Evolutionary conservation across 1,284 basidiomycete species (phyloP).

Genomic region (Pseudozyma tsukubaensis): DNA sequence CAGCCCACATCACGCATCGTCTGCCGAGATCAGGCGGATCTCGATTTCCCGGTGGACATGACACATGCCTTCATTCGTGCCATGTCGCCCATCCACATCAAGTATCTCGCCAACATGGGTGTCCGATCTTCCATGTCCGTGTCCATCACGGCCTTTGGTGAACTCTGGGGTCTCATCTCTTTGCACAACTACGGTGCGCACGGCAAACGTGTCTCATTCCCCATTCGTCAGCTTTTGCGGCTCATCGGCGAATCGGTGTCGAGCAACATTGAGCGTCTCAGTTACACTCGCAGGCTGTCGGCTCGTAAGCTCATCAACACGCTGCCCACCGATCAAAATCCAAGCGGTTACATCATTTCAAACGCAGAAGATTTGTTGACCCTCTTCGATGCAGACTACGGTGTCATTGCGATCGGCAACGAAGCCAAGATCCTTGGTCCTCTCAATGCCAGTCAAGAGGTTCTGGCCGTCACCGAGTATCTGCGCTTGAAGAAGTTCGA

Average conservation of each 20-base stretch:
- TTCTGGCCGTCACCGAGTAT: constrained; percentile 85
- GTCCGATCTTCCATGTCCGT: constrained; percentile 67
- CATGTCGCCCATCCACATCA: constrained; percentile 89
- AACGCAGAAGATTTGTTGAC: constrained; percentile 85
- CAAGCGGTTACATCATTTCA: constrained; percentile 85
- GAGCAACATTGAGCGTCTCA: constrained; percentile 83
- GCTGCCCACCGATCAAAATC: constrained; percentile 78
- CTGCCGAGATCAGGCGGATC: constrained; percentile 76
- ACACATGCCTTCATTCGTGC: constrained; percentile 86
- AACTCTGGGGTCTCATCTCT: constrained; percentile 85
- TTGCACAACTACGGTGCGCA: constrained; percentile 83
- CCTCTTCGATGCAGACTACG: constrained; percentile 86
- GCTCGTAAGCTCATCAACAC: constrained; percentile 86
- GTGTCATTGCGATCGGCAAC: constrained; percentile 85
- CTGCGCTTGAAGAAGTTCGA: constrained; percentile 77
- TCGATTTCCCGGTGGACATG: constrained; percentile 83
- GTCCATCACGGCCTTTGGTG: constrained; percentile 86
- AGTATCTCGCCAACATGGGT: constrained; percentile 72
- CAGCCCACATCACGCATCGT: constrained; percentile 83
- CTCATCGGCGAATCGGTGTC: constrained; percentile 85
- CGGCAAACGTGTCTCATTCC: constrained; percentile 86
- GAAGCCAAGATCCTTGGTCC: constrained; percentile 78
- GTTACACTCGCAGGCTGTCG: constrained; percentile 81
- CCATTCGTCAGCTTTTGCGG: constrained; percentile 77
- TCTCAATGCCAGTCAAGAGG: constrained; percentile 84